Evolutionary conservation across 257 asterid species (phyloP).

Genomic region (Leonotis leonurus): DNA sequence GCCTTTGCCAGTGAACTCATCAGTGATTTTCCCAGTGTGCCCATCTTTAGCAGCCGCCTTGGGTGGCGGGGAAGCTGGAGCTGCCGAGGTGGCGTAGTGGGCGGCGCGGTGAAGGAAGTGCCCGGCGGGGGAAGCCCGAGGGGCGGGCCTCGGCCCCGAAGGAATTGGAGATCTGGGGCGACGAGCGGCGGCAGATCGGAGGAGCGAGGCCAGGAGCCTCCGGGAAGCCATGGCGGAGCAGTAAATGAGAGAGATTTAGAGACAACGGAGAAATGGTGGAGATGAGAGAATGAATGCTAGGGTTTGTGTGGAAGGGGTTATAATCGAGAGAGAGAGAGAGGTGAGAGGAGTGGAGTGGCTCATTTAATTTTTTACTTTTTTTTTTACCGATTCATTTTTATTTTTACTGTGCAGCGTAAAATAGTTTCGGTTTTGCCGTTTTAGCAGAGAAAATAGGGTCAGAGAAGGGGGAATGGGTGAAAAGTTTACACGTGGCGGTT

Average conservation of each 20-base stretch:
- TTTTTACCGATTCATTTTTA: neutral
- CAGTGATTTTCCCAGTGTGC: slow-evolving; percentile 57
- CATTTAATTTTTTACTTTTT: neutral
- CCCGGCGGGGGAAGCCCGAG: slow-evolving; percentile 53
- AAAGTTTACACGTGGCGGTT: slow-evolving; percentile 1
- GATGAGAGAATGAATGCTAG: slow-evolving; percentile 12
- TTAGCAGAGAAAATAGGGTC: slow-evolving; percentile 19
- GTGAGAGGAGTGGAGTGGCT: neutral
- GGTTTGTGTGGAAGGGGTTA: slow-evolving; percentile 28
- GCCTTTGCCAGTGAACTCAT: slow-evolving; percentile 71
- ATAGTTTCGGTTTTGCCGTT: slow-evolving; percentile 8
- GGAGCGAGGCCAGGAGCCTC: slow-evolving; percentile 46
- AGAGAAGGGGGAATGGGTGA: neutral
- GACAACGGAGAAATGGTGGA: neutral
- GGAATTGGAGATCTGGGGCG: slow-evolving; percentile 39
- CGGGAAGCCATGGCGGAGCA: slow-evolving; percentile 40
- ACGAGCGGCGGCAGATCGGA: slow-evolving; percentile 35
- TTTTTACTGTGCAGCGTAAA: slow-evolving; percentile 18
- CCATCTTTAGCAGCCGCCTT: slow-evolving; percentile 16
- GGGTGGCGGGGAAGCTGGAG: slow-evolving; percentile 40
- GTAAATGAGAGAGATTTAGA: slow-evolving; percentile 11
- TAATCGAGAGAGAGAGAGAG: slow-evolving; percentile 24
- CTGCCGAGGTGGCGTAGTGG: slow-evolving; percentile 66
- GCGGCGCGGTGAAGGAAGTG: slow-evolving; percentile 63
- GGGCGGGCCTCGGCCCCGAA: slow-evolving; percentile 26